These are phyloP conservation scores for Phytophthora melonis DNA, from an alignment of 352 stramenopile genomes.

Conservation along the genomic window DNA sequence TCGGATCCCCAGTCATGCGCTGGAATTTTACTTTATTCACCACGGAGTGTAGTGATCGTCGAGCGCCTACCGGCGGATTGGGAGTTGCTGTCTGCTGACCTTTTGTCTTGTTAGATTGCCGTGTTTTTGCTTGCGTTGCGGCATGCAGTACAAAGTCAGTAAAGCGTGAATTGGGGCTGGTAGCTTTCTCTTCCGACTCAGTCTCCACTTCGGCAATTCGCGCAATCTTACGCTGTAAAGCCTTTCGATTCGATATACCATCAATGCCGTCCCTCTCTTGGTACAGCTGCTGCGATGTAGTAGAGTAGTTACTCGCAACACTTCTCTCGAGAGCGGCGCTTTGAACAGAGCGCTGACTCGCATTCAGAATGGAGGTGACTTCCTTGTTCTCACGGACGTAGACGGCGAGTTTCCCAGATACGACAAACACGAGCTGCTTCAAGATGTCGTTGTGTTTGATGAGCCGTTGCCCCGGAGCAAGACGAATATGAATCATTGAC, in stretches of 20 bases:
- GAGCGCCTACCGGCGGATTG: slow-evolving; percentile 1
- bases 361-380: slow-evolving; percentile 48
- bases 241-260: slow-evolving; percentile 18
- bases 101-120: slow-evolving; percentile 1
- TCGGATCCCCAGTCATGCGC: slow-evolving; percentile 16
- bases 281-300: slow-evolving; percentile 68
- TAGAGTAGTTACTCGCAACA: slow-evolving; percentile 78
- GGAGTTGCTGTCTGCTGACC: neutral
- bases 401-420: slow-evolving; percentile 52
- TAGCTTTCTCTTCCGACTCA: slow-evolving; percentile 1
- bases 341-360: slow-evolving; percentile 63
- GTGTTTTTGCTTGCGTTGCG: slow-evolving; percentile 26
- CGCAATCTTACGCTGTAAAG: slow-evolving; percentile 32
- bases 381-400: slow-evolving; percentile 56
- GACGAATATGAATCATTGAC: slow-evolving; percentile 36
- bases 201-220: slow-evolving; percentile 32
- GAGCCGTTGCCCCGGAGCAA: slow-evolving; percentile 52
- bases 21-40: slow-evolving; percentile 38
- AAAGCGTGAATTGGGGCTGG: slow-evolving; percentile 37
- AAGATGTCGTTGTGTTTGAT: slow-evolving; percentile 51
- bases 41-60: slow-evolving; percentile 33
- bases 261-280: slow-evolving; percentile 24
- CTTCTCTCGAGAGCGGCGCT: slow-evolving; percentile 64
- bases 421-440: slow-evolving; percentile 57
- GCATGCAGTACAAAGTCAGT: slow-evolving; percentile 62